Base-by-base conservation (phyloP, 352 stramenopile species). In the Globisporangium takayamanum region DNA sequence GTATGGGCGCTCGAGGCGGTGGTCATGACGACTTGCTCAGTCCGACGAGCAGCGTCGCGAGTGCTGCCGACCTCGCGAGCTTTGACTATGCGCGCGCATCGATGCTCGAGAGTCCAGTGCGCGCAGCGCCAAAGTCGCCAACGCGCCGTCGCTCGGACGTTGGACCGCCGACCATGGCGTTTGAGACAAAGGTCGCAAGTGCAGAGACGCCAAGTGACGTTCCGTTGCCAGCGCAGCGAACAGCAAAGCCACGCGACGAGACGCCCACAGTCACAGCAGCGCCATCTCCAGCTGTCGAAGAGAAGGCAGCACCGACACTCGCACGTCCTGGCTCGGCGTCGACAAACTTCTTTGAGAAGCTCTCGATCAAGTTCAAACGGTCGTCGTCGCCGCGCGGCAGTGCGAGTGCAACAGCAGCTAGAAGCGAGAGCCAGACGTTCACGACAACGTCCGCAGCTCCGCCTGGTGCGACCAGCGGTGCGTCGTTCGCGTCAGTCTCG, bases 321-420 rank as follows among this genome's bases (percentile, higher is more conserved):
- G 36, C 33, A 66, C 75, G 68, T 28, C 53, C 66, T 14, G 59
- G 61, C 20, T 79, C 67, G 16, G 59, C 74, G 14, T 85, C 79
- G 8, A 78, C 82, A 26, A 92, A 85, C 57, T 93, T 93, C 63
- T 93, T 93, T 55, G 84, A 84, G 47, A 93, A 93, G 52, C 70
- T 93, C 30, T 91, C 79, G 22, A 87, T 84, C 50, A 77, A 83
- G 64, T 93, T 93, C 64, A 93, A 89, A 59, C 73, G 83, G 20
- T 67, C 55, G 20, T 87, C 81, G 26, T 90, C 82, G 46, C 76
- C 79, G 18, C 70, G 70, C 18, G 77, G 66, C 45, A 60, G 44
- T 45, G 28, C 30, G 33, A 60, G 15, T 30, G 60, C 41, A 12
- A 61, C 57, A 16, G 44, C 59, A 3, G 69, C 70, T 50, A 20